Evolutionary conservation across 208 protist genomes (phyloP), one percentile per base, ranked within the genome.

Genomic region (Trypanosoma brucei): DNA sequence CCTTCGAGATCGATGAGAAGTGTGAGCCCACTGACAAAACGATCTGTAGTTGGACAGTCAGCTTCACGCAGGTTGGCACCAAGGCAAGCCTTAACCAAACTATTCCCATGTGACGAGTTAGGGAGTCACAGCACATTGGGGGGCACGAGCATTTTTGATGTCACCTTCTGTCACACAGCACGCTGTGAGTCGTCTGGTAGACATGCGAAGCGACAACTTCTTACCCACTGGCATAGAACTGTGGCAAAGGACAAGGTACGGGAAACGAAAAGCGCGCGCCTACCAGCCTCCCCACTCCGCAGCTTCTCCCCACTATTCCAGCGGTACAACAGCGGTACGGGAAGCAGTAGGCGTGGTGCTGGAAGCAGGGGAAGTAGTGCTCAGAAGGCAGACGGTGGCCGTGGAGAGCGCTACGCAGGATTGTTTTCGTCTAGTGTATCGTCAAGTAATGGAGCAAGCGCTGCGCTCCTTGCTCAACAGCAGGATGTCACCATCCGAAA

Each of bases 401-500:
- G 36, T 35, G 34, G 6, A 14, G 5, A 39, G 51, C 59, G 3
- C 3, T 61, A 31, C 9, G 22, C 48, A 39, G 58, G 42, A 0
- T 51, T 59, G n/a, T 49, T n/a, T 7, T 35, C 14, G 38, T 8
- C 55, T 1, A 60, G 48, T 22, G 50, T 64, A 37, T 52, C 66
- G 14, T 52, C 64, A 39, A 46, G 55, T 35, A 36, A 42, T 35
- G 65, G 48, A 40, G 71, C 68, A 51, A 60, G 36, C 34, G 44
- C 62, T 49, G 45, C 62, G 2, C 67, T 65, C 61, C 65, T 31
- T 13, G 42, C 9, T 31, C 22, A 76, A 40, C 68, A 54, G 46
- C 58, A 65, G 13, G 83, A 85, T 64, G 66, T 57, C 1, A 54
- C 68, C 57, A 59, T 84, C 9, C 55, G 64, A 34, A 54, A 37